Evolutionary conservation across 495 filamentous ascomycete species (phyloP).

Genomic region (Pseudotulostoma volvatum): DNA sequence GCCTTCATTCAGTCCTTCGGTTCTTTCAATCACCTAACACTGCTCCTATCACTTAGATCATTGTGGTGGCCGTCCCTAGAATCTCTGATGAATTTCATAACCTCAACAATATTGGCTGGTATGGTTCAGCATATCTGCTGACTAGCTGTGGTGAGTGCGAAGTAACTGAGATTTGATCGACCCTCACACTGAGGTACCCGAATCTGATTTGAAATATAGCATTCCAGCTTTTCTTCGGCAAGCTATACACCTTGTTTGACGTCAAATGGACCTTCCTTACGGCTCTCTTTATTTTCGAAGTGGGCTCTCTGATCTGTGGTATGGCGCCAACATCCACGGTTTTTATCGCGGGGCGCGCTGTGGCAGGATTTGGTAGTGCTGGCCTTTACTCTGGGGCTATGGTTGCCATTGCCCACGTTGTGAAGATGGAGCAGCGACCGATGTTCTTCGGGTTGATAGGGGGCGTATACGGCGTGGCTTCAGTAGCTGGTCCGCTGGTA

Average conservation of each 20-base stretch:
- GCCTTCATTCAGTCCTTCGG: too few species aligned
- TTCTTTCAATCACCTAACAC: too few species aligned
- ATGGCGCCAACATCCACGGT: conserved; percentile 14
- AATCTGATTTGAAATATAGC: too few species aligned
- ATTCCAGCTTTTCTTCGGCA: conserved; percentile 37
- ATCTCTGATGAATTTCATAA: conserved; percentile 56
- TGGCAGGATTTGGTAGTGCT: conserved; percentile 16
- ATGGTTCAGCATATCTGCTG: conserved; percentile 48
- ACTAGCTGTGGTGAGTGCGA: too few species aligned
- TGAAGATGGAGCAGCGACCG: conserved; percentile 17
- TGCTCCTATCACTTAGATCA: too few species aligned
- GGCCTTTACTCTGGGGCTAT: conserved; percentile 13
- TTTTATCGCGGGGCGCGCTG: conserved; percentile 23
- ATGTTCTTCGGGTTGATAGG: conserved; percentile 25
- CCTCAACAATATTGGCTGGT: conserved; percentile 50
- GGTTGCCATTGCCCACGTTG: conserved; percentile 20
- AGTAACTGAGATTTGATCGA: too few species aligned
- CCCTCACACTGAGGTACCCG: too few species aligned
- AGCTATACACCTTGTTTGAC: conserved; percentile 35
- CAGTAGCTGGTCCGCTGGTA: conserved; percentile 30
- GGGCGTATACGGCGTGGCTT: conserved; percentile 20
- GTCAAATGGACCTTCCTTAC: conserved; percentile 34
- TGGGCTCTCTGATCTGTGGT: conserved; percentile 39
- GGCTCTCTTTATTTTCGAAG: conserved; percentile 52
- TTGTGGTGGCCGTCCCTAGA: conserved; percentile 19